Percentiles rank a stretch among this genome's conserved stretches.
These are phyloP conservation scores for Lophiotrema nucula DNA, from an alignment of 495 filamentous ascomycete species.

Conservation along the genomic window DNA sequence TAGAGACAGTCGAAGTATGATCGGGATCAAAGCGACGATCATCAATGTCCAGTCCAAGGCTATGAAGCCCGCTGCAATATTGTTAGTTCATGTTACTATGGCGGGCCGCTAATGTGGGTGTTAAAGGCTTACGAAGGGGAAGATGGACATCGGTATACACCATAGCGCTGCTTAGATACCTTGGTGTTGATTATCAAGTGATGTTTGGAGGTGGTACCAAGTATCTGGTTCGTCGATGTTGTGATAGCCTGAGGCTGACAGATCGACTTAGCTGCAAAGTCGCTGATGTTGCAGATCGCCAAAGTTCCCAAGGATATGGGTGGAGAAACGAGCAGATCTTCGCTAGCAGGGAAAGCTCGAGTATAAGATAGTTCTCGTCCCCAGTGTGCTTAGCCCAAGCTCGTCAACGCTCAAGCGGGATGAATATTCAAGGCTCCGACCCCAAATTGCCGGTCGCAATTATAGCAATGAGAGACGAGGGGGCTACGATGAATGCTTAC, in stretches of 20 bases:
- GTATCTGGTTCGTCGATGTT: neutral
- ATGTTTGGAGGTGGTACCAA: neutral
- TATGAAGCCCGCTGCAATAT: conserved; percentile 38
- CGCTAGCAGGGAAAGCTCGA: no score
- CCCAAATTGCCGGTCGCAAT: no score
- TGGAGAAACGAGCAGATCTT: no score
- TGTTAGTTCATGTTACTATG: neutral
- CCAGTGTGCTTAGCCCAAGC: no score
- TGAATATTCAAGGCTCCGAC: no score
- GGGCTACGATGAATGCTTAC: no score
- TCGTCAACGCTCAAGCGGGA: no score
- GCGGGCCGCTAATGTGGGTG: neutral
- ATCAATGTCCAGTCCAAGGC: conserved; percentile 41
- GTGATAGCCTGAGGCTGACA: neutral
- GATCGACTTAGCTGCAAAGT: neutral
- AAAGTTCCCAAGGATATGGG: neutral
- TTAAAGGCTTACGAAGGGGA: conserved; percentile 27
- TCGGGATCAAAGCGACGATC: conserved; percentile 39
- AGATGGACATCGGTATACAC: conserved; percentile 32
- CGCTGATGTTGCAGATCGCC: conserved; percentile 2
- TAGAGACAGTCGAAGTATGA: conserved; percentile 38
- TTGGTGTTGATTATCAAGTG: neutral
- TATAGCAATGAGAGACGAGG: no score
- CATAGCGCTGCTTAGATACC: conserved; percentile 11
- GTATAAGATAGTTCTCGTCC: no score